Evolutionary conservation across 1,284 basidiomycete genomes (phyloP).

Genomic region (Phlebopus sp.): DNA sequence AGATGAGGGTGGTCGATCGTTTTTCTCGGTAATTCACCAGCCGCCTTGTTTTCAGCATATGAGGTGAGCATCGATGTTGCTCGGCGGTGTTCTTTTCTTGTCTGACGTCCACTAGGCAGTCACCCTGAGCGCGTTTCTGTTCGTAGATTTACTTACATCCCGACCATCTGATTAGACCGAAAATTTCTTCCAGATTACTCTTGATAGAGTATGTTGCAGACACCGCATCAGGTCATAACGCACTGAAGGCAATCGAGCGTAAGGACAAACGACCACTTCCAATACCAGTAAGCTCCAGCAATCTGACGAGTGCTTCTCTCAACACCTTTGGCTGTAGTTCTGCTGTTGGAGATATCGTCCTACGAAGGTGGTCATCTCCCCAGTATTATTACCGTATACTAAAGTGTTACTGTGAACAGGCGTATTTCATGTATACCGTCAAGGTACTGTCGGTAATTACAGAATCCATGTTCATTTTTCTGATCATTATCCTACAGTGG

Average conservation of each 20-base stretch:
- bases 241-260: slow-evolving; percentile 64
- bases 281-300: slow-evolving; percentile 49
- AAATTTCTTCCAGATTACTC: slow-evolving; percentile 51
- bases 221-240: slow-evolving; percentile 57
- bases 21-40: slow-evolving; percentile 6
- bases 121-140: slow-evolving; percentile 79
- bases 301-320: background rate
- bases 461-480: background rate
- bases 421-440: slow-evolving; percentile 86
- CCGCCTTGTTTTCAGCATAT: slow-evolving; percentile 28
- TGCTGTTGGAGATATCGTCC: slow-evolving; percentile 78
- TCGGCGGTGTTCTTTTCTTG: slow-evolving; percentile 26
- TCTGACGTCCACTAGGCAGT: slow-evolving; percentile 50
- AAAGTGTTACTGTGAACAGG: slow-evolving; percentile 34
- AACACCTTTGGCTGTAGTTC: slow-evolving; percentile 41
- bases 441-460: slow-evolving; percentile 47
- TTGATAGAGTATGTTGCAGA: slow-evolving; percentile 82
- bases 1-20: slow-evolving; percentile 23
- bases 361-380: slow-evolving; percentile 55
- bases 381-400: background rate
- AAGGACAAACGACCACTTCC: slow-evolving; percentile 81
- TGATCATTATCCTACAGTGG: slow-evolving; percentile 51
- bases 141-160: slow-evolving; percentile 31
- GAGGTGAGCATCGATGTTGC: slow-evolving; percentile 29
- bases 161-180: slow-evolving; percentile 8